Base-by-base conservation (phyloP, 2,329 filamentous ascomycete species). In the Fusarium continuum region DNA sequence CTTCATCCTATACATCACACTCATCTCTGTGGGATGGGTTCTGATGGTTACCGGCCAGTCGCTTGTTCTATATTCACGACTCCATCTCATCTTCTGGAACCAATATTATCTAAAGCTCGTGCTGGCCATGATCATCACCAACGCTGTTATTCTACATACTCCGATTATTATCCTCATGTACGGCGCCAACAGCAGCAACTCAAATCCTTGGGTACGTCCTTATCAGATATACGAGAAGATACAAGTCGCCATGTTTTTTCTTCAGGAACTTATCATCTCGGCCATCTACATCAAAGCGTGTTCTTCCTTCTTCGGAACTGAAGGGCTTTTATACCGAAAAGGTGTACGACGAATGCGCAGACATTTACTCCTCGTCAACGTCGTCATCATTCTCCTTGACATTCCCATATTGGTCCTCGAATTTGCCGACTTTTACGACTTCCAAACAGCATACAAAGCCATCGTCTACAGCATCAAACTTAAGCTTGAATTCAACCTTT, bases 21-120 rank as follows among this genome's bases (percentile, higher is more conserved):
- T 73, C 14, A 71, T 74, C 13, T 54, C 72, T 16, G 40, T 70
- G 17, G 72, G 72, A 3, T 76, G 74, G 73, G 68, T 65, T 23
- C 39, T 65, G 2, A 87, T 88, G 83, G 80, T 89, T 0, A 86
- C 85, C 0, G 87, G 86, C 0, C 85, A 88, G 69, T 82, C 83
- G 0, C 67, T 88, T 11, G 86, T 89, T 3, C 76, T 89, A 3
- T 89, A 86, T 75, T 88, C 85, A 1, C 81, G 87, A 6, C 78
- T 89, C 1, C 85, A 88, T 67, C 78, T 89, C 1, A 79, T 89
- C 6, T 76, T 85, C 9, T 80, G 80, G 19, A 82, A 85, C 8
- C 77, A 62, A 78, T 25, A 73, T 2, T 71, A 81, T 5, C 75
- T 88, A 1, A 79, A 78, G 3, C 76, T 77, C 10, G 80, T 86